Evolutionary conservation across 1,284 basidiomycete species (phyloP).

Genomic region (Mycena citricolor): DNA sequence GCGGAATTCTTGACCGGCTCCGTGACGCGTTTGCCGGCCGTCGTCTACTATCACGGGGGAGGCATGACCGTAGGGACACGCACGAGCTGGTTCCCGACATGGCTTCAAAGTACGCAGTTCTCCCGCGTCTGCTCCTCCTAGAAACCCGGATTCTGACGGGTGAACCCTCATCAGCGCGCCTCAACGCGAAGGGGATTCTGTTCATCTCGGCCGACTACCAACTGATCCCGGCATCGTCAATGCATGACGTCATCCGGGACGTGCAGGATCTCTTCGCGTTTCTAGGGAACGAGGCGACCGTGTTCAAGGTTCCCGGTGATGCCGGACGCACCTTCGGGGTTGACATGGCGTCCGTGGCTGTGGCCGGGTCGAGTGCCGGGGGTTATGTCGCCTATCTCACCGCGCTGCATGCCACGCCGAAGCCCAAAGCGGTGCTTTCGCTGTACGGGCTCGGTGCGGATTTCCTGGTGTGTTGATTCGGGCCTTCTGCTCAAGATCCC

Average conservation of each 20-base stretch:
- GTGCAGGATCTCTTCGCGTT: conserved; percentile 54
- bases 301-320: conserved; percentile 9
- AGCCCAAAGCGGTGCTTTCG: conserved; percentile 52
- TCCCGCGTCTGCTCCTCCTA: neutral
- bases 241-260: conserved; percentile 56
- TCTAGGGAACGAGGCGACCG: conserved; percentile 29
- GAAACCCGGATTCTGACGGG: too few relatives aligned
- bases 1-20: neutral
- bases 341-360: conserved; percentile 47
- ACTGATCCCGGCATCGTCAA: conserved; percentile 56
- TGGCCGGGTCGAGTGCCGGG: conserved; percentile 61
- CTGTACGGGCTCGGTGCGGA: conserved; percentile 66
- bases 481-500: neutral
- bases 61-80: conserved; percentile 59
- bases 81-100: conserved; percentile 58
- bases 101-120: conserved; percentile 52
- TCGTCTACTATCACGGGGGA: conserved; percentile 67
- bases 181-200: conserved; percentile 43
- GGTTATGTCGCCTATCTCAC: conserved; percentile 65
- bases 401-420: conserved; percentile 49
- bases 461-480: conserved; percentile 45
- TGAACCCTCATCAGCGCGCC: conserved; percentile 28
- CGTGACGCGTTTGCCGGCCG: conserved; percentile 35
- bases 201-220: conserved; percentile 65
- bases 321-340: conserved; percentile 32